Evolutionary conservation across 306 rosid species (phyloP).

Genomic region (Gleditsia sinensis): DNA sequence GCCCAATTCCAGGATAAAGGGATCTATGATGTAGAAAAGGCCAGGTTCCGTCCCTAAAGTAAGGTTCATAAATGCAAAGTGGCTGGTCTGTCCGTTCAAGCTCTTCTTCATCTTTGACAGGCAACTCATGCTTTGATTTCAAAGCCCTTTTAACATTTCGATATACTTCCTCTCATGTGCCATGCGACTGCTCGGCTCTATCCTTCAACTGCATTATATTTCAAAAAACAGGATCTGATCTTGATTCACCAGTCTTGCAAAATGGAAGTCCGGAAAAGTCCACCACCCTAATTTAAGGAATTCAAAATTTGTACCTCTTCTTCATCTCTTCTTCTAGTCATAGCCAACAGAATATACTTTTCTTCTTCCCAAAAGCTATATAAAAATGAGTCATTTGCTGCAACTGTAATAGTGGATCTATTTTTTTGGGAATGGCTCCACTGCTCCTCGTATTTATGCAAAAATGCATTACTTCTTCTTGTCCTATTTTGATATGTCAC

Average conservation of each 20-base stretch:
- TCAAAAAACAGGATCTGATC: constrained; percentile 14
- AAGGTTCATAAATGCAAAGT: constrained; percentile 92
- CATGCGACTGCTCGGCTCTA: constrained; percentile 80
- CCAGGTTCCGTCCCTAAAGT: constrained; percentile 93
- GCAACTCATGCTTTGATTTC: constrained; percentile 88
- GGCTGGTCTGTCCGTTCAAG: constrained; percentile 96
- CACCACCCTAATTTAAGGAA: constrained; percentile 11
- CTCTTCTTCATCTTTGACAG: constrained; percentile 92
- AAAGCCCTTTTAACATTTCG: constrained; percentile 71
- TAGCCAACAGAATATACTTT: constrained; percentile 49
- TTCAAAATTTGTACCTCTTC: constrained; percentile 63
- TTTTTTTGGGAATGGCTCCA: constrained; percentile 63
- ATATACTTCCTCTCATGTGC: constrained; percentile 96
- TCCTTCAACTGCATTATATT: constrained; percentile 74
- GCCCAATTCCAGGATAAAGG: constrained; percentile 88
- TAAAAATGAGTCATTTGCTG: constrained; percentile 57
- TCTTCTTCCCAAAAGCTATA: constrained; percentile 96
- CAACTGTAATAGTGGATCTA: constrained; percentile 34
- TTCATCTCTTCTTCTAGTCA: constrained; percentile 52
- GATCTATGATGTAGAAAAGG: constrained; percentile 79
- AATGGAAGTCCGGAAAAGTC: background rate
- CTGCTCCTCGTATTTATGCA: constrained; percentile 68
- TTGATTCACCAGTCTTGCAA: background rate
- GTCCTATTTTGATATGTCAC: constrained; percentile 50
- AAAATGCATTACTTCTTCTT: constrained; percentile 51